Conservation (phyloP, 495 filamentous ascomycete genomes). For the Neurospora cerealis region DNA sequence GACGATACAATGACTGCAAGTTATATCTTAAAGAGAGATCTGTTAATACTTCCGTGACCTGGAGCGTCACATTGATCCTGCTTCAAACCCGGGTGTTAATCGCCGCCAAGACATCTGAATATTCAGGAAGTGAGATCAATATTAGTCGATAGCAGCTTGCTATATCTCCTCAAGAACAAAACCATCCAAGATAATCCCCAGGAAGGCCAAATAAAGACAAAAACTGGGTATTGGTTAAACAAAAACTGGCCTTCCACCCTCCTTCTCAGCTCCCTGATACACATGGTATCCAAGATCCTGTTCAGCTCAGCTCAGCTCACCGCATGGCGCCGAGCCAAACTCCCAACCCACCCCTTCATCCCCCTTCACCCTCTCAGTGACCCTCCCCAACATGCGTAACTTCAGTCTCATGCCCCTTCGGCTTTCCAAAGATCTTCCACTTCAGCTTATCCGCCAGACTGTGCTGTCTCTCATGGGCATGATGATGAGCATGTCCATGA, state of each 20-base stretch:
- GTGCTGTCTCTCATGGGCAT: not conserved
- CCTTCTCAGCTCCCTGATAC: not conserved
- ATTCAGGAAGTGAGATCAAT: not conserved
- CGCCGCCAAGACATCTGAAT: not conserved
- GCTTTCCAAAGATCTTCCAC: conserved; percentile 28
- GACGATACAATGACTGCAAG: not conserved
- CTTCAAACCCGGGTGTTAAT: not conserved
- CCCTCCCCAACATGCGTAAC: not conserved
- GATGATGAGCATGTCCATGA: not conserved
- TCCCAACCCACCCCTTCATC: not conserved
- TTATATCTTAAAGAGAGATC: not conserved
- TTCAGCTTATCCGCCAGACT: conserved; percentile 40
- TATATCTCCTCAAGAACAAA: not conserved
- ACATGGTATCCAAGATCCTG: not conserved
- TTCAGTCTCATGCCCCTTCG: not conserved
- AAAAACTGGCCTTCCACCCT: not conserved
- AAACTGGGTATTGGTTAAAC: not conserved
- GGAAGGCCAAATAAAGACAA: not conserved
- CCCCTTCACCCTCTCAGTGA: not conserved
- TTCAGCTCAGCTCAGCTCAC: not conserved
- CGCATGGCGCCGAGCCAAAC: not conserved
- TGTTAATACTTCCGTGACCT: not conserved
- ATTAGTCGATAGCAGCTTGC: not conserved
- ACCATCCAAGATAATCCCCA: not conserved
- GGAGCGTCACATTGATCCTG: not conserved